phyloP scores from a whole-genome alignment of 2,329 filamentous ascomycete species.

The Aspergillus aculeatinus region DNA sequence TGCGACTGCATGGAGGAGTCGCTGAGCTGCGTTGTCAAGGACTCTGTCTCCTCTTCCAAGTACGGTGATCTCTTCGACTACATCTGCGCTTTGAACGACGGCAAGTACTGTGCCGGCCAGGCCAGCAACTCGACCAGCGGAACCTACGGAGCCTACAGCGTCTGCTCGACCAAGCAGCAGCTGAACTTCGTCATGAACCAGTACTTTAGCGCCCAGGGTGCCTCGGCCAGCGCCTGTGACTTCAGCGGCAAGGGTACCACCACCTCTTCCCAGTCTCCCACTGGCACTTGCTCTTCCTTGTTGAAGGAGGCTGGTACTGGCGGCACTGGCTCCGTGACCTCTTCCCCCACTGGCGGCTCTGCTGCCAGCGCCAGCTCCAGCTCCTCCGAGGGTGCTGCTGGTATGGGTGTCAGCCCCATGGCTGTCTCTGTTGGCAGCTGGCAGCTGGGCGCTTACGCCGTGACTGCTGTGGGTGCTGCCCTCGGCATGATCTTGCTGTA shows the following conservation, averaged over 20 bases:
- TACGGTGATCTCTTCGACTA: constrained; percentile 64
- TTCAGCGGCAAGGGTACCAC: constrained; percentile 46
- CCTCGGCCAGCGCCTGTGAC: constrained; percentile 42
- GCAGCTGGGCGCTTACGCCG: constrained; percentile 46
- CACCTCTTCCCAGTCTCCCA: constrained; percentile 29
- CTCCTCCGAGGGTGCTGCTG: constrained; percentile 36
- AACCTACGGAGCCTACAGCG: constrained; percentile 50
- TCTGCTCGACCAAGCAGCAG: constrained; percentile 46
- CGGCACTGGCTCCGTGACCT: constrained; percentile 42
- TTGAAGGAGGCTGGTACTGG: constrained; percentile 42
- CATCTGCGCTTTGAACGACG: constrained; percentile 39
- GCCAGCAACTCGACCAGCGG: constrained; percentile 40
- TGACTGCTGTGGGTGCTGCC: constrained; percentile 45
- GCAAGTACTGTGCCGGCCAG: constrained; percentile 42
- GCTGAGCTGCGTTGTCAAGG: constrained; percentile 67
- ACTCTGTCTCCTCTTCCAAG: constrained; percentile 55
- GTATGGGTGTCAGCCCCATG: constrained; percentile 29
- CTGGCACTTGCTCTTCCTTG: constrained; percentile 35
- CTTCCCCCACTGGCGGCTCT: constrained; percentile 31
- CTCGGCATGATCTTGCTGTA: constrained; percentile 51
- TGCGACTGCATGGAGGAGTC: constrained; percentile 83
- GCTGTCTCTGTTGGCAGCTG: constrained; percentile 41
- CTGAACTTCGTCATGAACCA: constrained; percentile 49
- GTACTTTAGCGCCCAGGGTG: constrained; percentile 43
- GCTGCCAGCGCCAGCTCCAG: constrained; percentile 18